Conservation (phyloP, 139 green algal genomes). For the Ettlia oleoabundans region DNA sequence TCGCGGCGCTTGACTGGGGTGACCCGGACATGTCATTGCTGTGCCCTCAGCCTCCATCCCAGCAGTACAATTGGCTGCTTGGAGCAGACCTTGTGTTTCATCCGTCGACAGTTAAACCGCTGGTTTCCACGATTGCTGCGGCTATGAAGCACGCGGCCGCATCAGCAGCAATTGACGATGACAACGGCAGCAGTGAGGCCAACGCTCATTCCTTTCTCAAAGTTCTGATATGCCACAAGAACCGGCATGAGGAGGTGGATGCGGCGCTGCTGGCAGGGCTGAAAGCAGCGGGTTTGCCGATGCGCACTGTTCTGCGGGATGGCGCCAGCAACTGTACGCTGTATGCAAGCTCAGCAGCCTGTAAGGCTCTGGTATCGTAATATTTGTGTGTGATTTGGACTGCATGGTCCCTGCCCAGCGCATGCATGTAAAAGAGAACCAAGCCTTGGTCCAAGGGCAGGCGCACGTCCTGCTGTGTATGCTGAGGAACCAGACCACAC, state of each 20-base stretch:
- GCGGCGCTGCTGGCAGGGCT: slow-evolving; percentile 2
- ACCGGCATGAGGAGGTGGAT: slow-evolving; percentile 23
- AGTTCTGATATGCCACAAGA: slow-evolving; percentile 27
- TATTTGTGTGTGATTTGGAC: too few species aligned
- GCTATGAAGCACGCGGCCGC: background rate
- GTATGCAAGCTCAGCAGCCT: slow-evolving; percentile 8
- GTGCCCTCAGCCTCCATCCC: background rate
- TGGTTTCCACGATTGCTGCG: background rate
- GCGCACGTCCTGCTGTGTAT: too few species aligned
- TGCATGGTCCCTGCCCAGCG: too few species aligned
- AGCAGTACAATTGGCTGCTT: slow-evolving; percentile 19
- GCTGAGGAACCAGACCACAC: too few species aligned
- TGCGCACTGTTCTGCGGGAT: slow-evolving; percentile 3
- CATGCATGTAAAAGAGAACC: too few species aligned
- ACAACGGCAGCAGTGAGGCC: too few species aligned
- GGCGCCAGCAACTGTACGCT: slow-evolving; percentile 1
- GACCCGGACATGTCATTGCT: background rate
- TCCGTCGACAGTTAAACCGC: background rate
- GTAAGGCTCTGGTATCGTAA: background rate
- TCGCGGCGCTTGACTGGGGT: slow-evolving; percentile 4
- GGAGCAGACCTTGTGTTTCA: slow-evolving; percentile 31
- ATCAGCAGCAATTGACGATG: background rate
- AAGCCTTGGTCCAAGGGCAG: too few species aligned
- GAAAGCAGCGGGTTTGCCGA: background rate
- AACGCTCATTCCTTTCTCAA: too few species aligned